phyloP scores from a whole-genome alignment of 1,139 yeast genomes.

The Candida labiduridarum region DNA sequence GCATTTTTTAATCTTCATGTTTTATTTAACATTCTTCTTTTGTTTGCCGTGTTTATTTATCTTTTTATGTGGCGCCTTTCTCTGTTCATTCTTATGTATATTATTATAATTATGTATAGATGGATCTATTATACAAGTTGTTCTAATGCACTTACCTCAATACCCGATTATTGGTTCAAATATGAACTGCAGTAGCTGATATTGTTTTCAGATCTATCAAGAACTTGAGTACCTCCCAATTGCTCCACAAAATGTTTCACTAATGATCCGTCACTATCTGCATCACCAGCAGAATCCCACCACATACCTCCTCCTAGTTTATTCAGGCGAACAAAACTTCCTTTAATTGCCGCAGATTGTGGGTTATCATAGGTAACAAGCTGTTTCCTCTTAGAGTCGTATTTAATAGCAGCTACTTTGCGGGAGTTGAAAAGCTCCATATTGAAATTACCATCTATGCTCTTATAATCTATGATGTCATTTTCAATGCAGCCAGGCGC shows the following conservation, averaged over 20 bases:
- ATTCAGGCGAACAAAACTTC: conserved; percentile 51
- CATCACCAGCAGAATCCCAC: conserved; percentile 92
- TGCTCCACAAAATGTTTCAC: conserved; percentile 44
- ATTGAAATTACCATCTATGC: conserved; percentile 42
- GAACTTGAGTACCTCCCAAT: conserved; percentile 33
- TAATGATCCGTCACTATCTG: conserved; percentile 35
- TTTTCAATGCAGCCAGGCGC: conserved; percentile 23
- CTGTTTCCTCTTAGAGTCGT: conserved; percentile 36
- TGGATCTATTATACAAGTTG: conserved; percentile 1
- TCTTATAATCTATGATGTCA: conserved; percentile 59
- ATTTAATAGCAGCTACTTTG: conserved; percentile 61
- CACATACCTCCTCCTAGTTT: conserved; percentile 84
- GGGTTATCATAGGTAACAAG: conserved; percentile 71
- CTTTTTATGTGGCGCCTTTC: neutral
- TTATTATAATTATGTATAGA: conserved; percentile 1
- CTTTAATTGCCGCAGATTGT: conserved; percentile 57
- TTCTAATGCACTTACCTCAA: neutral
- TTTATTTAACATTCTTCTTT: neutral
- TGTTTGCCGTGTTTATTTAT: neutral
- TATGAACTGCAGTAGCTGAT: neutral
- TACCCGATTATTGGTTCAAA: neutral
- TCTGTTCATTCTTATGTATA: neutral
- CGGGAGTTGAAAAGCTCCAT: conserved; percentile 53
- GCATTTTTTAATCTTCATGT: neutral
- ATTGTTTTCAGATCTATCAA: conserved; percentile 21